These are phyloP conservation scores for cucumber (Cucumis sativus) DNA, from an alignment of 306 rosid species.

Conservation along the genomic window DNA sequence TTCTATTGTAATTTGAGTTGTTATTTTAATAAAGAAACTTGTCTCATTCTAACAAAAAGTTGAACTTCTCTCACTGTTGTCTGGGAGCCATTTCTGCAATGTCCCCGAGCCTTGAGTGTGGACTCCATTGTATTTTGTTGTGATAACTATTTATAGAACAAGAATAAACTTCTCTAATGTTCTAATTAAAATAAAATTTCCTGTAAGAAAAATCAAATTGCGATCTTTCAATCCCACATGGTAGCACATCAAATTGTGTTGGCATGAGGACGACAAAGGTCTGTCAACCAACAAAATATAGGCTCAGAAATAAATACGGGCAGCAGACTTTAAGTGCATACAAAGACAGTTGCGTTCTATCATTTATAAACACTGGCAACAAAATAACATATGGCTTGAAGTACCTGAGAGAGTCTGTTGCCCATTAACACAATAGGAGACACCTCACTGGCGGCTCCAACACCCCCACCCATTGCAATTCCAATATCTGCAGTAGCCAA, in stretches of 20 bases:
- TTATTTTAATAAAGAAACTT: no score
- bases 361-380: not conserved
- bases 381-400: not conserved
- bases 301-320: not conserved
- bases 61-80: not conserved
- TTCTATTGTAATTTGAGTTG: no score
- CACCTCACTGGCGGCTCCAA: conserved; percentile 98
- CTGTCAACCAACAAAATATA: not conserved
- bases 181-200: not conserved
- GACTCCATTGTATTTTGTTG: not conserved
- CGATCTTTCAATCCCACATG: not conserved
- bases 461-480: conserved; percentile 93
- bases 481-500: conserved; percentile 82
- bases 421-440: conserved; percentile 88
- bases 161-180: not conserved
- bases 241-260: not conserved
- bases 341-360: not conserved
- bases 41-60: no score
- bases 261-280: not conserved
- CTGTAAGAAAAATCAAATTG: not conserved
- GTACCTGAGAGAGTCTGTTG: conserved; percentile 83
- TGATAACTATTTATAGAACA: not conserved
- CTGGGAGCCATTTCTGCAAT: not conserved
- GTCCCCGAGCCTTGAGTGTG: not conserved
- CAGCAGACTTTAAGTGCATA: not conserved